A percentile compares a stretch with the other conserved stretches of the same genome.
phyloP scores from a whole-genome alignment of 1,139 yeast species.

The Geotrichum siamense region DNA sequence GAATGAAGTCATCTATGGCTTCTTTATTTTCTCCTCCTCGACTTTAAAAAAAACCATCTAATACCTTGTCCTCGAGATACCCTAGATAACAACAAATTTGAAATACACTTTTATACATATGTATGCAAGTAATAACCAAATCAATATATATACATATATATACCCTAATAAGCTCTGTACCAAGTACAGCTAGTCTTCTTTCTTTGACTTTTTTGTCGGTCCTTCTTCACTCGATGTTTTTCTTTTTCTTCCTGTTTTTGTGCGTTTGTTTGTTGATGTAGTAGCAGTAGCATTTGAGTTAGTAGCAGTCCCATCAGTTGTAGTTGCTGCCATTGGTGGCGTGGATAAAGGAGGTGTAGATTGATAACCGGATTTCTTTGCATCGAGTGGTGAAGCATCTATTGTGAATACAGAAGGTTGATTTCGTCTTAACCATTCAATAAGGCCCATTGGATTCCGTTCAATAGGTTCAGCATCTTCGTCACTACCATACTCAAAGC shows the following conservation, averaged over 20 bases:
- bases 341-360: conserved; percentile 1
- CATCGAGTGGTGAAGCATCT: conserved; percentile 8
- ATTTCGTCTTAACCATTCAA: conserved; percentile 28
- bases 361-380: conserved; percentile 4
- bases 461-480: conserved; percentile 22
- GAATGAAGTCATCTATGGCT: too few species aligned
- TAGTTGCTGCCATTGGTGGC: neutral
- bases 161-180: too few species aligned
- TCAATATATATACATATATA: too few species aligned
- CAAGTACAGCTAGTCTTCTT: conserved; percentile 13
- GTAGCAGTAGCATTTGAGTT: conserved; percentile 1
- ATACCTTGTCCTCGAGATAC: too few species aligned
- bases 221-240: conserved; percentile 5
- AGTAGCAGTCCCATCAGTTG: conserved; percentile 3
- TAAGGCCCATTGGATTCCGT: conserved; percentile 26
- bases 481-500: conserved; percentile 25
- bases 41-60: too few species aligned
- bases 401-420: conserved; percentile 23
- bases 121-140: too few species aligned
- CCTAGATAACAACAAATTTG: too few species aligned
- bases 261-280: conserved; percentile 7
- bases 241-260: conserved; percentile 7
- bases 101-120: too few species aligned
- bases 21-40: too few species aligned
- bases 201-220: conserved; percentile 3